Evolutionary conservation across 2,329 filamentous ascomycete genomes (phyloP).

Genomic region (Fusarium domesticum): DNA sequence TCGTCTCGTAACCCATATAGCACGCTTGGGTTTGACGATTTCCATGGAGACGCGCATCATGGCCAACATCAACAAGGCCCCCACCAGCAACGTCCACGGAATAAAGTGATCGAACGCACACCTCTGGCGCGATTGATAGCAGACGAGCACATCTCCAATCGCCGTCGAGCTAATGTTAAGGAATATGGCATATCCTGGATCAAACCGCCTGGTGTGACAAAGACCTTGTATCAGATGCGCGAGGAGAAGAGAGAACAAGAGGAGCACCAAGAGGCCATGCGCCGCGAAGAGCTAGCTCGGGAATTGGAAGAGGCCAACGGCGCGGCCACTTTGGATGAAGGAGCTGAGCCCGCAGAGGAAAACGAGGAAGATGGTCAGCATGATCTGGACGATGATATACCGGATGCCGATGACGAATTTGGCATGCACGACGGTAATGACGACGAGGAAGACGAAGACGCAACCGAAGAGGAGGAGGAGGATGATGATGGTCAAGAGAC

Average conservation of each 20-base stretch:
- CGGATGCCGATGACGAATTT: conserved; percentile 60
- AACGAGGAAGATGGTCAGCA: conserved; percentile 56
- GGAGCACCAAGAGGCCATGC: conserved; percentile 74
- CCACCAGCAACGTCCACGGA: conserved; percentile 37
- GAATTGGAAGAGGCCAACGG: conserved; percentile 70
- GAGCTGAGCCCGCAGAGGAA: conserved; percentile 42
- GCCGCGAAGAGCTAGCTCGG: conserved; percentile 66
- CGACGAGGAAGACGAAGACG: conserved; percentile 44
- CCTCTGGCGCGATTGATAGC: conserved; percentile 66
- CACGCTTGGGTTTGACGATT: conserved; percentile 34
- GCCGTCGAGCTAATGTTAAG: conserved; percentile 76
- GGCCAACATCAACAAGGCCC: conserved; percentile 29
- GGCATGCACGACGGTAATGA: conserved; percentile 46
- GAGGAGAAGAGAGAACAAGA: conserved; percentile 88
- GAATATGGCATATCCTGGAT: conserved; percentile 91
- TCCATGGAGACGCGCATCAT: conserved; percentile 26
- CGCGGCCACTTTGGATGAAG: conserved; percentile 40
- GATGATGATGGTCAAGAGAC: conserved; percentile 42
- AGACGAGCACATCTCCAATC: conserved; percentile 74
- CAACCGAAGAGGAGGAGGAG: conserved; percentile 38
- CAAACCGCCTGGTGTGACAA: conserved; percentile 79
- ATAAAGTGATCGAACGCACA: conserved; percentile 53
- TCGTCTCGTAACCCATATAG: conserved; percentile 54
- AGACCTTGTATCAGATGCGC: conserved; percentile 84
- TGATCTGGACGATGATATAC: conserved; percentile 72